Percentiles rank a stretch among this genome's conserved stretches.
phyloP scores from a whole-genome alignment of 495 filamentous ascomycete species.

The Neurospora tetrasperma region DNA sequence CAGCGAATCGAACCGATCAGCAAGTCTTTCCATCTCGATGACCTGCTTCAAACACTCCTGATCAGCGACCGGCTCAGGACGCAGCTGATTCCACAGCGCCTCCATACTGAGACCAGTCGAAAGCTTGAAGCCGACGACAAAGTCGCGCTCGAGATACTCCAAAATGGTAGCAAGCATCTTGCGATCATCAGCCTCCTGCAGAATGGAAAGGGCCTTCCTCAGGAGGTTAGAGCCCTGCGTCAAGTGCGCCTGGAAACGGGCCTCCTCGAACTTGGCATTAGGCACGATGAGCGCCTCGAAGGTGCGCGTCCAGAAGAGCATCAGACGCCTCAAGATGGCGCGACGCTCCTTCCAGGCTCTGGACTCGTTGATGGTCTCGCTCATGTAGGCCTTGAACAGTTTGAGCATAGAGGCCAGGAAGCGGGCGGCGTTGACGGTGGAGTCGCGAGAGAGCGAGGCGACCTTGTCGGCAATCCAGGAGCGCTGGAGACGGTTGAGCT shows the following conservation, averaged over 20 bases:
- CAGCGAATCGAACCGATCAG: slow-evolving; percentile 58
- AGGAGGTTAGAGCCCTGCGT: slow-evolving; percentile 26
- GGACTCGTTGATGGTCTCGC: slow-evolving; percentile 12
- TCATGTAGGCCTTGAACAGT: slow-evolving; percentile 25
- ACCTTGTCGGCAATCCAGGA: slow-evolving; percentile 50
- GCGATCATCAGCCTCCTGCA: slow-evolving; percentile 12
- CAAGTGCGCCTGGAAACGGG: slow-evolving; percentile 43
- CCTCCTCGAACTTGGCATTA: slow-evolving; percentile 37
- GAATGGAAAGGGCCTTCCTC: slow-evolving; percentile 11
- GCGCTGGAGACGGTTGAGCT: slow-evolving; percentile 59
- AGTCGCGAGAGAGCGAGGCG: slow-evolving; percentile 52
- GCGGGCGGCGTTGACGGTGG: slow-evolving; percentile 39
- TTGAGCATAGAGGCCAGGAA: slow-evolving; percentile 30
- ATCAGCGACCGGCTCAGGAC: slow-evolving; percentile 42
- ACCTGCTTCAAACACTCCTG: slow-evolving; percentile 41
- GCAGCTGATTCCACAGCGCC: slow-evolving; percentile 61
- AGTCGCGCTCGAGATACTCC: slow-evolving; percentile 29
- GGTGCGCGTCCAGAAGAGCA: slow-evolving; percentile 50
- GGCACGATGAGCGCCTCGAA: slow-evolving; percentile 32
- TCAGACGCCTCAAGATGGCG: slow-evolving; percentile 32
- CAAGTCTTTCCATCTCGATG: slow-evolving; percentile 56
- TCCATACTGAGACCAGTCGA: slow-evolving; percentile 79
- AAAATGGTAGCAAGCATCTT: slow-evolving; percentile 22
- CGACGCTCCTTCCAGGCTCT: slow-evolving; percentile 24
- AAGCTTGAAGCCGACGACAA: slow-evolving; percentile 45